These are phyloP conservation scores for Starmerella vitae DNA, from an alignment of 805 yeast genomes.

Conservation along the genomic window DNA sequence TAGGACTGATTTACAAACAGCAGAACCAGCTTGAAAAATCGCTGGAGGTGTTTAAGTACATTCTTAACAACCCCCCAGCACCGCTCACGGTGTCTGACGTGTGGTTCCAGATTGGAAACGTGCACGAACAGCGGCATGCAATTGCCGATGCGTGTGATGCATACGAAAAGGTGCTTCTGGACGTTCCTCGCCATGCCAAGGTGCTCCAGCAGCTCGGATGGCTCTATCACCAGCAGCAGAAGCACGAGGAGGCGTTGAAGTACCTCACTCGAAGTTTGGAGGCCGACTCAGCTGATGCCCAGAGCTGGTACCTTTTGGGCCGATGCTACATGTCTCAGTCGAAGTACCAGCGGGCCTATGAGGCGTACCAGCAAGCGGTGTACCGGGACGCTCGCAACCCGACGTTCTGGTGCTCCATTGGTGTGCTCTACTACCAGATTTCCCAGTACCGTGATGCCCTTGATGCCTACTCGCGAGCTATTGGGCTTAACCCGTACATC, in stretches of 20 bases:
- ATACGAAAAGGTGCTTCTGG: slow-evolving; percentile 78
- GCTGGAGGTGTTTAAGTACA: slow-evolving; percentile 87
- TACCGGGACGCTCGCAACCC: slow-evolving; percentile 94
- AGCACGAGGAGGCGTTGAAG: slow-evolving; percentile 66
- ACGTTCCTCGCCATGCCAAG: slow-evolving; percentile 88
- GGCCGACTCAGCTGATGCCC: slow-evolving; percentile 81
- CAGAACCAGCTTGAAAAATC: slow-evolving; percentile 79
- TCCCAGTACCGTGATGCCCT: slow-evolving; percentile 92
- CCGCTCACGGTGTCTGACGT: slow-evolving; percentile 94
- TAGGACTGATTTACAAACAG: slow-evolving; percentile 93
- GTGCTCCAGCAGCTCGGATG: slow-evolving; percentile 94
- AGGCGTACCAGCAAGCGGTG: slow-evolving; percentile 97
- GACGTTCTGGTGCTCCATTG: slow-evolving; percentile 93
- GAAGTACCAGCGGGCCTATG: slow-evolving; percentile 92
- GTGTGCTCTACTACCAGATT: slow-evolving; percentile 91
- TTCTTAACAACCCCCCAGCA: slow-evolving; percentile 79
- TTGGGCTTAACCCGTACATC: slow-evolving; percentile 86
- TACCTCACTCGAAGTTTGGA: slow-evolving; percentile 78
- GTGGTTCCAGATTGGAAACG: slow-evolving; percentile 97
- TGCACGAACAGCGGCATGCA: slow-evolving; percentile 84
- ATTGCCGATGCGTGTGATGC: slow-evolving; percentile 89
- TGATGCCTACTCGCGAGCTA: slow-evolving; percentile 95
- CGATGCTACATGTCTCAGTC: slow-evolving; percentile 93
- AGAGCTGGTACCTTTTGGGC: slow-evolving; percentile 93
- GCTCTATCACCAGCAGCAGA: slow-evolving; percentile 62